Evolutionary conservation across 1,284 basidiomycete species (phyloP).

Genomic region (Sphaerobolus stellatus): DNA sequence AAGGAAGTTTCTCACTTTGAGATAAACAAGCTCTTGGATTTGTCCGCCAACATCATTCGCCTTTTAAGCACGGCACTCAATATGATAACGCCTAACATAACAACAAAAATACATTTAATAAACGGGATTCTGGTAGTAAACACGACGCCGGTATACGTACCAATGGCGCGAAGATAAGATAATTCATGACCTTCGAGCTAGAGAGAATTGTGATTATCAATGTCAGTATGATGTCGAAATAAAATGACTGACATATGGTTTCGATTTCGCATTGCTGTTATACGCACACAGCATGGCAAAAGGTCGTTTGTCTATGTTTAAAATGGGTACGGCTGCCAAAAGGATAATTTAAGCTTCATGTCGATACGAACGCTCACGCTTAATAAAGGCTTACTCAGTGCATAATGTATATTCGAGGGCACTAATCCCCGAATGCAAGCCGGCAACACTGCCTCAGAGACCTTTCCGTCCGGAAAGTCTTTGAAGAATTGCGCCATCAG

Average conservation of each 20-base stretch:
- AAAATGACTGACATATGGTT: constrained; percentile 64
- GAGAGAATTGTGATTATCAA: constrained; percentile 1
- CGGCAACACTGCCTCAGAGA: constrained; percentile 82
- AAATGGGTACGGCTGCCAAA: constrained; percentile 80
- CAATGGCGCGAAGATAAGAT: constrained; percentile 87
- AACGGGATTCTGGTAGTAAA: neutral
- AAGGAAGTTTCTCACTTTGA: constrained; percentile 63
- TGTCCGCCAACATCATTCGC: constrained; percentile 92
- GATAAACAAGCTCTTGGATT: constrained; percentile 87
- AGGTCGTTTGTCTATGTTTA: constrained; percentile 90
- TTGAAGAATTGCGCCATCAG: constrained; percentile 74
- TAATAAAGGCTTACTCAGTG: constrained; percentile 59
- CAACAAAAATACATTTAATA: neutral
- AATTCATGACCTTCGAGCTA: constrained; percentile 90
- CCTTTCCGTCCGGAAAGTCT: constrained; percentile 78
- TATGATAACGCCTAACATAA: constrained; percentile 78
- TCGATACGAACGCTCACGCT: neutral
- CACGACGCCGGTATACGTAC: constrained; percentile 35
- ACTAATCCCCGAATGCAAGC: constrained; percentile 75
- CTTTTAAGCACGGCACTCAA: constrained; percentile 91
- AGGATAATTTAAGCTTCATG: neutral
- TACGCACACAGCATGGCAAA: constrained; percentile 93
- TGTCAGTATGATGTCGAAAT: neutral
- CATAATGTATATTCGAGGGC: constrained; percentile 79
- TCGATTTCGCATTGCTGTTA: constrained; percentile 75